Evolutionary conservation across 768 basidiomycete species (phyloP), one percentile per base, ranked within the genome.

Genomic region (Leccinum uliginosum): DNA sequence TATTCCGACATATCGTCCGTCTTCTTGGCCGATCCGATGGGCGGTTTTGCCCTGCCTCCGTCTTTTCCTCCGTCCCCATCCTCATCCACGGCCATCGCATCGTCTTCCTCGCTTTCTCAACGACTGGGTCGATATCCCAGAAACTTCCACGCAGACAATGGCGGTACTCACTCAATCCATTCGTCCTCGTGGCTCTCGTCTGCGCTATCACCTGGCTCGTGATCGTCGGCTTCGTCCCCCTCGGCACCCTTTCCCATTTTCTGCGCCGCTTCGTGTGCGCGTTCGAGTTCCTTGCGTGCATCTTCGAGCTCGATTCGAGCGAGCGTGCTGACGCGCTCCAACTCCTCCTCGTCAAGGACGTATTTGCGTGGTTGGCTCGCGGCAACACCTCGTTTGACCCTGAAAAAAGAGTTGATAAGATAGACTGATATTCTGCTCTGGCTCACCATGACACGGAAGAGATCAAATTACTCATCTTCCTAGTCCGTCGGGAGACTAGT

Each of bases 291-390:
- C 62, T 84, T 76, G 55, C 85, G 84, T 9, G 94, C 94, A 76
- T 94, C 93, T 61, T 96, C 93, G 29, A 96, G 82, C 67, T 94
- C 89, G 56, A 93, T 89, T 52, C 84, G 76, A 14, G 94, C 93
- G 24, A 99, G 80, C 21, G 86, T 80, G 62, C 92, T 93, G 50
- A 98, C 91, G 24, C 97, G 84, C 67, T 89, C 84, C 12, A 98
- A 78, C 73, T 99, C 97, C 51, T 83, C 75, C 66, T 95, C 91
- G 66, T 97, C 93, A 29, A 98, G 84, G 51, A 89, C 80, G 72
- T 98, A 98, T 76, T 90, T 93, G 67, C 77, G 74, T 2, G 97
- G 96, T 62, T 93, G 81, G 47, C 79, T 80, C 3, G 79, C 76
- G 3, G 95, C 77, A 17, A 85, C 82, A 9, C 97, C 95, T 53